phyloP scores from a whole-genome alignment of 1,139 yeast genomes.

The Yarrowia galli region DNA sequence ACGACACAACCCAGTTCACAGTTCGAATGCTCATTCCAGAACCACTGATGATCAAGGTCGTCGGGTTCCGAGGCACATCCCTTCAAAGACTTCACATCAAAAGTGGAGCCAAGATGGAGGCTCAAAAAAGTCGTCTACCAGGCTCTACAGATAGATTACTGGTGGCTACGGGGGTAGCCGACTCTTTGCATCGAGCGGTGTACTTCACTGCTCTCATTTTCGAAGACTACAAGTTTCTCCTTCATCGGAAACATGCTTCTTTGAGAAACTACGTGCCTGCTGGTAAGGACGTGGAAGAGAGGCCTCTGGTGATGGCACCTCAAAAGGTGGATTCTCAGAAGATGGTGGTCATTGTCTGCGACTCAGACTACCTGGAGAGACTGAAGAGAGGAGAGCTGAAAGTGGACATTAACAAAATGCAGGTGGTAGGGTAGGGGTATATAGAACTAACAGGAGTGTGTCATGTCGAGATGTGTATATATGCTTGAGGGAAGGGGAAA shows the following conservation, averaged over 20 bases:
- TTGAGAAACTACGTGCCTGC: slow-evolving; percentile 10
- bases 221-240: slow-evolving; percentile 23
- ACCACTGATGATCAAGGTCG: slow-evolving; percentile 21
- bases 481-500: too few relatives aligned
- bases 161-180: slow-evolving; percentile 4
- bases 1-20: not conserved
- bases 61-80: slow-evolving; percentile 3
- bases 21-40: slow-evolving; percentile 17
- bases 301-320: not conserved
- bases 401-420: slow-evolving; percentile 6
- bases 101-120: slow-evolving; percentile 21
- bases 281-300: not conserved
- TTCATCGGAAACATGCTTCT: not conserved
- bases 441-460: not conserved
- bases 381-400: not conserved
- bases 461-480: not conserved
- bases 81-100: slow-evolving; percentile 1
- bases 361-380: not conserved
- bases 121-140: not conserved
- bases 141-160: slow-evolving; percentile 7
- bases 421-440: not conserved
- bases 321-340: not conserved
- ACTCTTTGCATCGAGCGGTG: slow-evolving; percentile 6
- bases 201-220: slow-evolving; percentile 16
- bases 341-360: slow-evolving; percentile 11